Evolutionary conservation across 2,329 filamentous ascomycete species (phyloP), one percentile per base, ranked within the genome.

Genomic region (Colletotrichum graminicola): DNA sequence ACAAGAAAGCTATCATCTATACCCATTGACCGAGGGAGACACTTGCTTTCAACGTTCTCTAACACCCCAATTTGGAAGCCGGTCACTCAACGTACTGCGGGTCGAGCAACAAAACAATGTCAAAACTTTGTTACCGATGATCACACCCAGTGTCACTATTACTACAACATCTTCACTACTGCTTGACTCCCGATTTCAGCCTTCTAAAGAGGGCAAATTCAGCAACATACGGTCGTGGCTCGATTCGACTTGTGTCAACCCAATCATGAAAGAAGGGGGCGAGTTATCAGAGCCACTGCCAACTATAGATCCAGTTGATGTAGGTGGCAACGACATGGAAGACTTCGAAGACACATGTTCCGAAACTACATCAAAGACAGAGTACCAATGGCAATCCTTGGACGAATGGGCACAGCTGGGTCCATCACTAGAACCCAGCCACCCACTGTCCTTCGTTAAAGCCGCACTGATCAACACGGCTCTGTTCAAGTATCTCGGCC

Each of bases 321-420:
- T 21, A 14, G 51, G 8, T 7, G 29, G 16, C 16, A 23, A 26
- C 54, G 12, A 26, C 14, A 26, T 41, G 32, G 14, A 57, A 26
- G 54, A 57, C 6, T 18, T 32, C 11, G 36, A 57, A n/a, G 54
- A 26, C 21, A 41, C 6, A 41, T 8, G 21, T 57, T 57, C 54
- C 11, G 32, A 57, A 41, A 36, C n/a, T 11, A n/a, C 34, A 2
- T 34, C 32, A 1, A 14, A 39, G 32, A 57, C 32, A 21, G 34
- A 57, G 54, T 5, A 14, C n/a, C 54, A 41, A 11, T 57, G 54
- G 54, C 54, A 39, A 12, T 57, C 12, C 34, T 57, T 57, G 18
- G 54, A 57, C 12, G 54, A 41, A 39, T 41, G 54, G 34, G 34
- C n/a, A 7, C 21, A 10, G 4, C 10, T 36, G 21, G 11, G 34